A percentile compares a stretch with the other conserved stretches of the same genome.
phyloP scores from a whole-genome alignment of 2,329 filamentous ascomycete genomes.

The Ophiostoma novo-ulmi region DNA sequence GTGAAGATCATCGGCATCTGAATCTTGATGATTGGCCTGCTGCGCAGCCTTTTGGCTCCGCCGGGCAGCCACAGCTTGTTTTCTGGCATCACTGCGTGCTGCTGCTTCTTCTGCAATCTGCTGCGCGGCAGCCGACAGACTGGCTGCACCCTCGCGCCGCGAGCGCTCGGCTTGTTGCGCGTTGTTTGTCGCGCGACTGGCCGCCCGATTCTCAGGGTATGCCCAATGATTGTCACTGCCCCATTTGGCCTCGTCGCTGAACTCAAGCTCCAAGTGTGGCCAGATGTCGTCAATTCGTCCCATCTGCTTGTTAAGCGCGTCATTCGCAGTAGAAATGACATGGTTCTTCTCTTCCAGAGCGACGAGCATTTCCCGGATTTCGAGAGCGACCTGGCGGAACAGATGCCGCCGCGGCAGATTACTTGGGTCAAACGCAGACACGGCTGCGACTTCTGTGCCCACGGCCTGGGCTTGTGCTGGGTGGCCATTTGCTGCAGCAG shows the following conservation, averaged over 20 bases:
- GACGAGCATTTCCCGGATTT: conserved; percentile 77
- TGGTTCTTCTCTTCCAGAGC: conserved; percentile 97
- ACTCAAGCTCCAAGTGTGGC: conserved; percentile 78
- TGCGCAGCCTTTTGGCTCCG: conserved; percentile 55
- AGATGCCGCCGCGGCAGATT: conserved; percentile 65
- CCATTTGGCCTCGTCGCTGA: conserved; percentile 90
- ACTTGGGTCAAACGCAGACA: conserved; percentile 43
- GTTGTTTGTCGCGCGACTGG: conserved; percentile 47
- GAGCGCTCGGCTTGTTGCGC: conserved; percentile 66
- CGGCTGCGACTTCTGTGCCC: conserved; percentile 29
- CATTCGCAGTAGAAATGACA: conserved; percentile 86
- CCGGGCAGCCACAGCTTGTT: conserved; percentile 73
- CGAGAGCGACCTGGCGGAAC: conserved; percentile 71
- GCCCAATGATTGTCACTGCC: conserved; percentile 94
- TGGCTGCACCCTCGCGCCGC: conserved; percentile 70
- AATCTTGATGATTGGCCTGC: conserved; percentile 48
- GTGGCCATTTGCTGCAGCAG: not conserved
- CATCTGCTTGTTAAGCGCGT: conserved; percentile 80
- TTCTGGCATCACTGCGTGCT: conserved; percentile 75
- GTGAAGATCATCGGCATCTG: conserved; percentile 69
- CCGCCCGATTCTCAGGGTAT: conserved; percentile 76
- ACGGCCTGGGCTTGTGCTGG: not conserved
- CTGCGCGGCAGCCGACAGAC: conserved; percentile 70
- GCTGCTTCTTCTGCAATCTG: conserved; percentile 78
- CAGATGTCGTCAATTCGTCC: conserved; percentile 80